These are phyloP conservation scores for Ascoidea asiatica DNA, from an alignment of 805 yeast species.

Conservation along the genomic window DNA sequence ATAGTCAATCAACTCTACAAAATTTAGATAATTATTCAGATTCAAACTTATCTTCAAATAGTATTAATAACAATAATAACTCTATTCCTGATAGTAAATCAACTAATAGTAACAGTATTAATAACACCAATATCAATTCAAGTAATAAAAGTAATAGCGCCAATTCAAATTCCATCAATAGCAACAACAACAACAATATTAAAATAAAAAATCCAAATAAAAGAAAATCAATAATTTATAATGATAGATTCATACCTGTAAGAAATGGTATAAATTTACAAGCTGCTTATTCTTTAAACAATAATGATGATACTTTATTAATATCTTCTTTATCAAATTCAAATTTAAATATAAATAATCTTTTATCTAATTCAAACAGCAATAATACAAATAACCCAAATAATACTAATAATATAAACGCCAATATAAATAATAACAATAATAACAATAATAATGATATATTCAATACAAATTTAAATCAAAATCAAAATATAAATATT, in stretches of 20 bases:
- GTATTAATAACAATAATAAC: no score
- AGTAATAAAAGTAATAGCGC: no score
- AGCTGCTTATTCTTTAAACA: constrained; percentile 51
- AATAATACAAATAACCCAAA: constrained; percentile 11
- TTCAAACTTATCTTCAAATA: no score
- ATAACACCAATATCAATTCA: no score
- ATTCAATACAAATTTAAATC: neutral
- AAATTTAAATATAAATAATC: neutral
- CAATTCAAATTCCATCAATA: no score
- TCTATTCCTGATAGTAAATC: no score
- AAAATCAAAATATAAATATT: no score
- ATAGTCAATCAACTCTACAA: no score
- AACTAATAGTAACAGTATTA: no score
- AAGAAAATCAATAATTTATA: constrained; percentile 36
- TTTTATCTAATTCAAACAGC: constrained; percentile 6
- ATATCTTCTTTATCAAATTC: neutral
- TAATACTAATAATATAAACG: constrained; percentile 10
- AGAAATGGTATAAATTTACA: constrained; percentile 79
- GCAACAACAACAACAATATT: no score
- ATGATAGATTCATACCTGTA: constrained; percentile 81
- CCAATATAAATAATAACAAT: neutral
- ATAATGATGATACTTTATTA: constrained; percentile 7
- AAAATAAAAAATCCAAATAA: neutral
- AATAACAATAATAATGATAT: no score
- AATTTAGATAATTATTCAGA: no score